phyloP scores from a whole-genome alignment of 164 flowering plant species.

The Malania oleifera region DNA sequence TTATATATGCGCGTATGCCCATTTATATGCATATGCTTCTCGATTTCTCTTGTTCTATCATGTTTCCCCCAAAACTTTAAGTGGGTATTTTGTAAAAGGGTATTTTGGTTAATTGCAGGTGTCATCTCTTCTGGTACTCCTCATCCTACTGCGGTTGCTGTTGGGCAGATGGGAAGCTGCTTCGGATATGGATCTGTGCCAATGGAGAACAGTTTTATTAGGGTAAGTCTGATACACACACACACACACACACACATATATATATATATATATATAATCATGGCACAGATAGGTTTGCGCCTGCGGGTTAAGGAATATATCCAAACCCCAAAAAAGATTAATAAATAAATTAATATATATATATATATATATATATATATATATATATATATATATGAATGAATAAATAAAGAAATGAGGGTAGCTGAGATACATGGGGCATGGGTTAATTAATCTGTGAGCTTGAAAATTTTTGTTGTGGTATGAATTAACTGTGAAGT shows the following conservation, averaged over 20 bases:
- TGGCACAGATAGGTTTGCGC: background rate
- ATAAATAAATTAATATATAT: no score
- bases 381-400: no score
- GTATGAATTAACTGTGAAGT: no score
- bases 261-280: background rate
- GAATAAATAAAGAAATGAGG: no score
- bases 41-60: background rate
- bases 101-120: slow-evolving; percentile 24
- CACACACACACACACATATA: background rate
- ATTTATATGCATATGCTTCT: background rate
- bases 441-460: no score
- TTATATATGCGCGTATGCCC: no score
- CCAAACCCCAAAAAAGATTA: no score
- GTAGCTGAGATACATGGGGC: no score
- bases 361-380: no score
- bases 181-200: slow-evolving; percentile 54
- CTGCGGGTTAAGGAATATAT: no score
- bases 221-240: slow-evolving; percentile 37
- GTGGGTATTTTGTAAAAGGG: background rate
- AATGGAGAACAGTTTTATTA: slow-evolving; percentile 72
- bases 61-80: background rate
- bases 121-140: slow-evolving; percentile 30
- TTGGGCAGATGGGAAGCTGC: slow-evolving; percentile 45
- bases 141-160: slow-evolving; percentile 29
- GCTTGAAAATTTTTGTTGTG: no score